Evolutionary conservation across 208 protist species (phyloP).

Genomic region (Wallacemonas collosoma): DNA sequence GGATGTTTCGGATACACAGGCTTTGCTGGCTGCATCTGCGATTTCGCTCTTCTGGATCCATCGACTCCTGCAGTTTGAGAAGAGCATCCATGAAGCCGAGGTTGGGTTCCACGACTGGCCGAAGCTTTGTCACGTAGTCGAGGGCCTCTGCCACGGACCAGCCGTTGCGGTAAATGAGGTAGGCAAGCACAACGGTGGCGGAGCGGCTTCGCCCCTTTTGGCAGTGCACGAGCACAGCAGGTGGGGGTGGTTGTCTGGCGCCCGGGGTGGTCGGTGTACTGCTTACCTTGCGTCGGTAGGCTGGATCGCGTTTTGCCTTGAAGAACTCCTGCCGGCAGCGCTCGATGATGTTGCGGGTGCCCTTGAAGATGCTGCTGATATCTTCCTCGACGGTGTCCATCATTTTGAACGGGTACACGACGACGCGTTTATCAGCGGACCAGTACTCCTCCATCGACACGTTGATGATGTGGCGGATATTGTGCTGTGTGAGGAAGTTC

Average conservation of each 20-base stretch:
- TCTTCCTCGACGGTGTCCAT: conserved; percentile 64
- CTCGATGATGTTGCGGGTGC: conserved; percentile 62
- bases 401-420: conserved; percentile 70
- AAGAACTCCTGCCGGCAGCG: conserved; percentile 54
- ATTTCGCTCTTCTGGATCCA: conserved; percentile 50
- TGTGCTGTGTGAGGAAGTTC: conserved; percentile 56
- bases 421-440: conserved; percentile 59
- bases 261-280: background rate
- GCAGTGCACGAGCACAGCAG: conserved; percentile 83
- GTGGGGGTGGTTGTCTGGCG: conserved; percentile 15
- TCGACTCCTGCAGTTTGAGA: conserved; percentile 63
- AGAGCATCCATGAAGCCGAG: conserved; percentile 81
- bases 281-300: background rate
- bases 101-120: conserved; percentile 76
- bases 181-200: conserved; percentile 82
- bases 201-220: conserved; percentile 86
- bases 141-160: conserved; percentile 85
- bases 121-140: conserved; percentile 59
- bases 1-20: conserved; percentile 58
- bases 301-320: conserved; percentile 19
- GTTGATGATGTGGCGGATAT: conserved; percentile 84
- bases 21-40: conserved; percentile 51
- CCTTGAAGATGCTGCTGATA: conserved; percentile 60
- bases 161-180: conserved; percentile 81
- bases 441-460: conserved; percentile 88